phyloP scores from a whole-genome alignment of 2,329 filamentous ascomycete genomes.

The Cordyceps cateniannulata region DNA sequence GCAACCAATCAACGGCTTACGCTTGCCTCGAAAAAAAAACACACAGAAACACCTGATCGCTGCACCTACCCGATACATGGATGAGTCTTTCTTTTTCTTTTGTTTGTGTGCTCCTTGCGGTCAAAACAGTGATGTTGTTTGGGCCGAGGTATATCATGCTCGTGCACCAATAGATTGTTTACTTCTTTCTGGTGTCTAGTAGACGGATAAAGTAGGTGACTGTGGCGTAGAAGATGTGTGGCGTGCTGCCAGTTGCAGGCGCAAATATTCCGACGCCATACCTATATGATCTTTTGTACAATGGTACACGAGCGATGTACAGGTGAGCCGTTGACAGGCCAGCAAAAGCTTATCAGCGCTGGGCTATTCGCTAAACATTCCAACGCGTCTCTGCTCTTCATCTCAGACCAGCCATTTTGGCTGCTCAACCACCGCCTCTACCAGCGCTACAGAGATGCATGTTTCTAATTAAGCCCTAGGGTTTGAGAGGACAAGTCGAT shows the following conservation, averaged over 20 bases:
- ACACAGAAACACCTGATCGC: neutral
- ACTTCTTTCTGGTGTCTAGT: neutral
- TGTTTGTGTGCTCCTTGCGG: neutral
- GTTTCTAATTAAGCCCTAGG: too few relatives aligned
- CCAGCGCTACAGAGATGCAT: too few relatives aligned
- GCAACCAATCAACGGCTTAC: neutral
- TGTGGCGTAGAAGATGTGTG: neutral
- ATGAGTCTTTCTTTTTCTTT: neutral
- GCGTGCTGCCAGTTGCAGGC: neutral
- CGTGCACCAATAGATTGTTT: neutral
- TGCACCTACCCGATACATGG: neutral
- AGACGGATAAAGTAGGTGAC: neutral
- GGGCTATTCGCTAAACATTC: too few relatives aligned
- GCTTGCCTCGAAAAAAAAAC: neutral
- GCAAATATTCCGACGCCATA: too few relatives aligned
- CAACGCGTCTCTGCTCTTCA: too few relatives aligned
- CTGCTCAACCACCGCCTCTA: too few relatives aligned
- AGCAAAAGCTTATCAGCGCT: too few relatives aligned
- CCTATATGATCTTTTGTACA: too few relatives aligned
- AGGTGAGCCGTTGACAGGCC: too few relatives aligned
- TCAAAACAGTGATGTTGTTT: neutral
- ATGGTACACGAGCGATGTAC: too few relatives aligned
- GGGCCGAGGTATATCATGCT: neutral
- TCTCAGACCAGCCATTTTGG: too few relatives aligned
- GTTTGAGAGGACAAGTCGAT: too few relatives aligned